A percentile compares a stretch with the other conserved stretches of the same genome.
These are phyloP conservation scores for Mycena vulgaris DNA, from an alignment of 768 basidiomycete species.

Conservation along the genomic window DNA sequence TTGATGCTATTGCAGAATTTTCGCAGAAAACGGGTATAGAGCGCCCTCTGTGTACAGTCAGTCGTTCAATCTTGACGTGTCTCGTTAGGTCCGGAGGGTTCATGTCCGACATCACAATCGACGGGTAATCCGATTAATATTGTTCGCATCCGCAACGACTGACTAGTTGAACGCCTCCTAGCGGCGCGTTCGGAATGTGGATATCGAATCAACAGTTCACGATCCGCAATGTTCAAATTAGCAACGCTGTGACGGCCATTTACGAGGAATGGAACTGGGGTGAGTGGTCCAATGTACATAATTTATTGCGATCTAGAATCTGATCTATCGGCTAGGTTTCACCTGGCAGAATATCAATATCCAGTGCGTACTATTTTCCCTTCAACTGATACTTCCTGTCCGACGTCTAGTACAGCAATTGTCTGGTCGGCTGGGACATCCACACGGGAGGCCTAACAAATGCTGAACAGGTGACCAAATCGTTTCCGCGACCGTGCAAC, in stretches of 20 bases:
- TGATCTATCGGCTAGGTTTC: too few species aligned
- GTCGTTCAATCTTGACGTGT: too few species aligned
- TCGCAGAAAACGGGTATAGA: too few species aligned
- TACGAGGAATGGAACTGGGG: slow-evolving; percentile 2
- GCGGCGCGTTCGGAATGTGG: slow-evolving; percentile 29
- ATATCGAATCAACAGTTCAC: slow-evolving; percentile 31
- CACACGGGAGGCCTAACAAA: not conserved
- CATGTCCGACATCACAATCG: slow-evolving; percentile 47
- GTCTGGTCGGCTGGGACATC: slow-evolving; percentile 17
- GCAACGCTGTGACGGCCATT: slow-evolving; percentile 10
- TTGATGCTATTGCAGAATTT: too few species aligned
- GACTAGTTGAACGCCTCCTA: not conserved
- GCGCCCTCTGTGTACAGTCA: too few species aligned
- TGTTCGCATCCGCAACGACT: not conserved
- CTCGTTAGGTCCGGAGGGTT: slow-evolving; percentile 63
- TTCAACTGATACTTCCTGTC: not conserved
- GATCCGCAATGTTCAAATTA: slow-evolving; percentile 24
- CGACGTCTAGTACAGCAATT: not conserved
- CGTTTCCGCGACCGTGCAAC: too few species aligned
- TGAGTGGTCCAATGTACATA: too few species aligned
- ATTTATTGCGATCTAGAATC: too few species aligned
- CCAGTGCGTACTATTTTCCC: not conserved
- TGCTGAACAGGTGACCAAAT: too few species aligned
- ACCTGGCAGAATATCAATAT: not conserved
- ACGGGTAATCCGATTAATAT: slow-evolving; percentile 24